phyloP scores from a whole-genome alignment of 768 basidiomycete genomes.

The Mycena maculata region DNA sequence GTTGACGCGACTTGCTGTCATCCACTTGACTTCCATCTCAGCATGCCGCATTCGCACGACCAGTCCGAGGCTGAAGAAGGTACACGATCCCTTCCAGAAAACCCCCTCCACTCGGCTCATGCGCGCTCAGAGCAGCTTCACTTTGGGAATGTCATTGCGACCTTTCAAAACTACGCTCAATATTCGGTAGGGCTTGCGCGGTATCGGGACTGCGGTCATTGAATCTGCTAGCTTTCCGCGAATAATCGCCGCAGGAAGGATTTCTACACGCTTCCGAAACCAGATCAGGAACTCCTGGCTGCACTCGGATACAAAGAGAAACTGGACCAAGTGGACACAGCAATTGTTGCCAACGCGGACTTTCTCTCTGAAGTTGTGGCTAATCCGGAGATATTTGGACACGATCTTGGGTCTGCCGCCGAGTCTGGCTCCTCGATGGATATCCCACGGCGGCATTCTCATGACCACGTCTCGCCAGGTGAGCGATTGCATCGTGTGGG shows the following conservation, averaged over 20 bases:
- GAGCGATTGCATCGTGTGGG: not conserved
- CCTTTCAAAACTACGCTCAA: slow-evolving; percentile 80
- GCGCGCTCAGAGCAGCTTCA: slow-evolving; percentile 66
- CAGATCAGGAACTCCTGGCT: slow-evolving; percentile 77
- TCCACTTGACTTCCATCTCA: not conserved
- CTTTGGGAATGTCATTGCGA: slow-evolving; percentile 79
- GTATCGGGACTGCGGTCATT: not conserved
- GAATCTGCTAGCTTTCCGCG: slow-evolving; percentile 54
- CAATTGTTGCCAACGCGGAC: slow-evolving; percentile 82
- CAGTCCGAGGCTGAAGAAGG: slow-evolving; percentile 25
- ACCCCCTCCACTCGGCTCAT: not conserved
- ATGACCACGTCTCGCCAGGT: slow-evolving; percentile 23
- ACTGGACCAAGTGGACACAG: slow-evolving; percentile 81
- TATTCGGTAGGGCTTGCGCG: slow-evolving; percentile 68
- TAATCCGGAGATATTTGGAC: slow-evolving; percentile 85
- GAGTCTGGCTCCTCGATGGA: slow-evolving; percentile 17
- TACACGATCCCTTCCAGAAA: not conserved
- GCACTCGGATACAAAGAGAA: slow-evolving; percentile 81
- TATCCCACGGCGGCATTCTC: slow-evolving; percentile 12
- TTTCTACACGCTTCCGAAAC: slow-evolving; percentile 72
- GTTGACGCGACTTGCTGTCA: too few species aligned
- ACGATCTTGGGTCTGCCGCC: slow-evolving; percentile 49
- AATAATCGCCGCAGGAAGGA: slow-evolving; percentile 81
- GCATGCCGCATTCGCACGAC: slow-evolving; percentile 23
- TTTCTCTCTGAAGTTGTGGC: slow-evolving; percentile 82